Evolutionary conservation across 495 filamentous ascomycete species (phyloP).

Genomic region (Parmelia sp.): DNA sequence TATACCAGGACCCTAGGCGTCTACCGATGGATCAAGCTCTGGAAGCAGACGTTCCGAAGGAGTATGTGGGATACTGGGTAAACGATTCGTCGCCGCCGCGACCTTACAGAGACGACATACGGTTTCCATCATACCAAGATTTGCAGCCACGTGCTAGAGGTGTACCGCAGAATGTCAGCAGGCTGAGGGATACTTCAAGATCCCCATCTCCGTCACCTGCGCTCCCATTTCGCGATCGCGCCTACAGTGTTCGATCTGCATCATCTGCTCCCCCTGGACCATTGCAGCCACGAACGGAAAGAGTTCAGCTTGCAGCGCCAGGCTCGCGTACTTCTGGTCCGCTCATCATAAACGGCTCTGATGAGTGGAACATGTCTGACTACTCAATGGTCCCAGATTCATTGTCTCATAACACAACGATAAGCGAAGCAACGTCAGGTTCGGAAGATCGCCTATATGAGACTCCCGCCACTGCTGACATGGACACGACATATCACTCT

Average conservation of each 20-base stretch:
- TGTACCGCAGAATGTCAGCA: slow-evolving; percentile 40
- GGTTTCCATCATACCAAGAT: slow-evolving; percentile 44
- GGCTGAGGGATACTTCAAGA: slow-evolving; percentile 39
- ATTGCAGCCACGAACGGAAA: slow-evolving; percentile 20
- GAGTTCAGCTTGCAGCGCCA: slow-evolving; percentile 14
- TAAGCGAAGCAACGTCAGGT: slow-evolving; percentile 23
- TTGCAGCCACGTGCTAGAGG: slow-evolving; percentile 43
- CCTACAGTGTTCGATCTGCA: slow-evolving; percentile 30
- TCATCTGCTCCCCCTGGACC: slow-evolving; percentile 21
- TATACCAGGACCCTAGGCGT: slow-evolving; percentile 24
- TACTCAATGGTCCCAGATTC: slow-evolving; percentile 19
- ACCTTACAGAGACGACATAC: slow-evolving; percentile 41
- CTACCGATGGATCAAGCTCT: slow-evolving; percentile 18
- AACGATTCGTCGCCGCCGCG: slow-evolving; percentile 51
- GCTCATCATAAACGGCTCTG: slow-evolving; percentile 43
- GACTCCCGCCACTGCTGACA: slow-evolving; percentile 31
- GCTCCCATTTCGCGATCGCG: slow-evolving; percentile 25
- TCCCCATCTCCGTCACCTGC: slow-evolving; percentile 34
- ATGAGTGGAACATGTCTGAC: slow-evolving; percentile 24
- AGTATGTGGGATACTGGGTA: slow-evolving; percentile 63
- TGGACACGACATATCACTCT: slow-evolving; percentile 27
- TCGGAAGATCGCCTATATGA: slow-evolving; percentile 32
- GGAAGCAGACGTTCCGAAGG: slow-evolving; percentile 46
- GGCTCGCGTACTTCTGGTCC: slow-evolving; percentile 29
- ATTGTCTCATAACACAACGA: slow-evolving; percentile 16